Evolutionary conservation across 2,329 filamentous ascomycete genomes (phyloP).

Genomic region (Phyllosticta ampelicida): DNA sequence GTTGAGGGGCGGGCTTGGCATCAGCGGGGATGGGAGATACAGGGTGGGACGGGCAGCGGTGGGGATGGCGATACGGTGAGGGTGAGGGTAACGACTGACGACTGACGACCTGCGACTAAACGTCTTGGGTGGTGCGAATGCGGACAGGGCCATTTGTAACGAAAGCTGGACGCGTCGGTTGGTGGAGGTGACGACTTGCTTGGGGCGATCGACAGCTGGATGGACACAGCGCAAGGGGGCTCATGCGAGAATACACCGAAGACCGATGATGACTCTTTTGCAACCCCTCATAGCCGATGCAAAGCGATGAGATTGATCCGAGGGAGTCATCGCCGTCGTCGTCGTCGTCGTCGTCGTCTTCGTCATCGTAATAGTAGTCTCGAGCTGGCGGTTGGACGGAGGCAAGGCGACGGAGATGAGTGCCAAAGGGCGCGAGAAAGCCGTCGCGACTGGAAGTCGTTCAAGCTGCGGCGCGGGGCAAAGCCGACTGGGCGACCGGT

Average conservation of each 20-base stretch:
- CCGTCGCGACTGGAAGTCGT: background rate
- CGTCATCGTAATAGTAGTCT: too few relatives aligned
- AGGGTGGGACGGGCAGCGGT: background rate
- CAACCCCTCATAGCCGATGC: slow-evolving; percentile 3
- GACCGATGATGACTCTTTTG: background rate
- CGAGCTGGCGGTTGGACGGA: background rate
- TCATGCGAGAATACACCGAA: slow-evolving; percentile 1
- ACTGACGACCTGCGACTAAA: too few relatives aligned
- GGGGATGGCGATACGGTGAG: background rate
- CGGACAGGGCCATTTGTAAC: background rate
- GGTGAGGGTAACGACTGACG: too few relatives aligned
- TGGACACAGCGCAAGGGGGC: background rate
- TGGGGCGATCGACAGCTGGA: slow-evolving; percentile 2
- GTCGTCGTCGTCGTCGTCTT: too few relatives aligned
- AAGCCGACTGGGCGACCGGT: background rate
- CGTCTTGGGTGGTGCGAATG: slow-evolving; percentile 4
- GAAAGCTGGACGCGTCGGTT: background rate
- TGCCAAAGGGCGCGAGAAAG: background rate
- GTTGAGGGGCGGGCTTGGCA: background rate
- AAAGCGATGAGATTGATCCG: slow-evolving; percentile 4
- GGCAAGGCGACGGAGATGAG: background rate
- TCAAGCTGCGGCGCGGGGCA: background rate
- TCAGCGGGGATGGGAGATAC: background rate
- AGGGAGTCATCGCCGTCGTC: background rate
- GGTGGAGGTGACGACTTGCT: background rate